A percentile compares a stretch with the other conserved stretches of the same genome.
Evolutionary conservation across 306 rosid species (phyloP).

Genomic region (Corylus americana): DNA sequence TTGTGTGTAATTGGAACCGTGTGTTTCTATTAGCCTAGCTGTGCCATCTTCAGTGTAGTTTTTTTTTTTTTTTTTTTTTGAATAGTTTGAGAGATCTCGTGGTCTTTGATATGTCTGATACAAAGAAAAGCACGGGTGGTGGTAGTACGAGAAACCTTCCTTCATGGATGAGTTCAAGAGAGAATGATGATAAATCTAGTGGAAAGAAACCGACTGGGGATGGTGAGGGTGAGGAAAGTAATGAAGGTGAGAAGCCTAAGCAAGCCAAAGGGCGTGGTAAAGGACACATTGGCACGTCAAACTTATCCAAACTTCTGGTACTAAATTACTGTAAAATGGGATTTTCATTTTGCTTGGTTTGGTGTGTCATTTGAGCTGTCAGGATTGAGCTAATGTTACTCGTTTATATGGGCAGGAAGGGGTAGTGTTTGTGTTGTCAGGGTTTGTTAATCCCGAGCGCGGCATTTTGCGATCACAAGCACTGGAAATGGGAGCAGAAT

Average conservation of each 20-base stretch:
- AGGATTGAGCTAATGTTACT: constrained; percentile 15
- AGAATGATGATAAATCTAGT: constrained; percentile 28
- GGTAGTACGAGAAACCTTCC: constrained; percentile 61
- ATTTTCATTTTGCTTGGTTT: constrained; percentile 2
- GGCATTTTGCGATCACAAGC: constrained; percentile 77
- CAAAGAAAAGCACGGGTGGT: constrained; percentile 20
- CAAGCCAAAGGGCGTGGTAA: constrained; percentile 31
- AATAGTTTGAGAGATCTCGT: constrained; percentile 11
- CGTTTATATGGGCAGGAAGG: constrained; percentile 68
- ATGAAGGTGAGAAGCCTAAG: constrained; percentile 33
- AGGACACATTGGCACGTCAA: constrained; percentile 21
- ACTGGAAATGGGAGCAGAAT: constrained; percentile 94
- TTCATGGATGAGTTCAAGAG: constrained; percentile 60
- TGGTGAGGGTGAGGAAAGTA: constrained; percentile 33
- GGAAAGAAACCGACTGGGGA: constrained; percentile 46
- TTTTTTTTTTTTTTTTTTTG: background rate
- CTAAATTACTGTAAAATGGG: constrained; percentile 7
- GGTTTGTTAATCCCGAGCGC: constrained; percentile 94
- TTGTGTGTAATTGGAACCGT: constrained; percentile 4
- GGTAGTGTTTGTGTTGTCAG: constrained; percentile 86
- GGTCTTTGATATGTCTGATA: constrained; percentile 49
- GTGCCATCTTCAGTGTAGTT: constrained; percentile 5
- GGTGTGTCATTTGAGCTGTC: constrained; percentile 10
- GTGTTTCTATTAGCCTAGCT: constrained; percentile 15
- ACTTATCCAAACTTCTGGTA: constrained; percentile 72